These are phyloP conservation scores for Macroventuria anomochaeta DNA, from an alignment of 2,329 filamentous ascomycete species.

Conservation along the genomic window DNA sequence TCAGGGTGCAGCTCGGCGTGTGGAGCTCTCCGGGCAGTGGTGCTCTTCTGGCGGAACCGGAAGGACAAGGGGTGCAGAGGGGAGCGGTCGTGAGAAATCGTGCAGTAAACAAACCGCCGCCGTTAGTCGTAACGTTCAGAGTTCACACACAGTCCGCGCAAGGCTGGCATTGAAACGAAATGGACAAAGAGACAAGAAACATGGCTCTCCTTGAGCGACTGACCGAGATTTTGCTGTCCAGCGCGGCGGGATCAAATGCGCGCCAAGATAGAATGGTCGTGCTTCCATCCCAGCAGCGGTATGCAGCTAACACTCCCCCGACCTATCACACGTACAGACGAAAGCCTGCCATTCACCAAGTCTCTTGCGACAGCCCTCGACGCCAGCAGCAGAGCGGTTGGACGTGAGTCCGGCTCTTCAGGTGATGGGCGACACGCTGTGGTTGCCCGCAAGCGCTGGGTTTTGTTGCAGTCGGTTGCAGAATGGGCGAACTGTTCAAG, in stretches of 20 bases:
- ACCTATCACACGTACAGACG: background rate
- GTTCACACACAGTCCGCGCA: constrained; percentile 12
- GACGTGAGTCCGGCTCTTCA: background rate
- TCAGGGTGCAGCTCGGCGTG: constrained; percentile 2
- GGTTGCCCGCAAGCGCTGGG: constrained; percentile 10
- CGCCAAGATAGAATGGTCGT: constrained; percentile 16
- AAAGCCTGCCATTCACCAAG: constrained; percentile 4
- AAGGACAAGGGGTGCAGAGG: background rate
- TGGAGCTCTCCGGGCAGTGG: background rate
- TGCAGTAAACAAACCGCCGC: constrained; percentile 19
- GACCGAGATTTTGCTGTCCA: constrained; percentile 22
- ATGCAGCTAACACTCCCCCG: constrained; percentile 12
- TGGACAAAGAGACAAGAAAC: constrained; percentile 17
- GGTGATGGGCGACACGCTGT: constrained; percentile 14
- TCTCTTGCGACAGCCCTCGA: constrained; percentile 4
- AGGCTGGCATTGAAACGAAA: constrained; percentile 19
- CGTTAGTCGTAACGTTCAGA: constrained; percentile 6
- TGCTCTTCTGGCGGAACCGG: background rate
- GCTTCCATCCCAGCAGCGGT: constrained; percentile 16
- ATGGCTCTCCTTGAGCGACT: constrained; percentile 16
- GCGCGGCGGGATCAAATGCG: constrained; percentile 17
- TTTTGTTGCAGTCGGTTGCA: background rate
- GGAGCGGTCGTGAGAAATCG: background rate
- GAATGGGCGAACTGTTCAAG: background rate
- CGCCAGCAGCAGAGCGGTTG: constrained; percentile 9